Percentiles rank a stretch among this genome's conserved stretches.
Conservation (phyloP, 208 protist genomes). For the Giardia muris region DNA sequence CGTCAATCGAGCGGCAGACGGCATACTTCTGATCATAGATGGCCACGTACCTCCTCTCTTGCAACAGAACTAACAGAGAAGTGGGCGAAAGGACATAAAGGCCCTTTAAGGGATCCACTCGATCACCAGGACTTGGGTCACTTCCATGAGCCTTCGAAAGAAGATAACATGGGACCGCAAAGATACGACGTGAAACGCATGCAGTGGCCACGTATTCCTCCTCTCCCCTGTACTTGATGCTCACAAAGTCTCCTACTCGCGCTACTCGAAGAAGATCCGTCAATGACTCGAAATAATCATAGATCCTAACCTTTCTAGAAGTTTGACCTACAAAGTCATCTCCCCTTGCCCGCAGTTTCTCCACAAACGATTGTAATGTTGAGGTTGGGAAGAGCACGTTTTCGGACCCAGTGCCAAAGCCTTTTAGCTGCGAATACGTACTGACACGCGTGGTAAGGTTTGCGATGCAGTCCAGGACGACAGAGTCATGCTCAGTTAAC, state of each 20-base stretch:
- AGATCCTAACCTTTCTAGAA: background rate
- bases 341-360: background rate
- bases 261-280: background rate
- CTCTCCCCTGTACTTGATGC: background rate
- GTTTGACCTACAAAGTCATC: background rate
- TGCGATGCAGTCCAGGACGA: background rate
- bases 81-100: background rate
- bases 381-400: background rate
- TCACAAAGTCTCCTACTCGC: background rate
- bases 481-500: background rate
- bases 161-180: background rate
- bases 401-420: background rate
- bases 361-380: background rate
- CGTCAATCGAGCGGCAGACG: background rate
- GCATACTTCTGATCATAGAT: background rate
- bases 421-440: background rate
- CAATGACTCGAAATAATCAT: background rate
- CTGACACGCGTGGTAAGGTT: background rate
- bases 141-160: background rate
- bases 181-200: background rate
- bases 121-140: background rate
- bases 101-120: background rate
- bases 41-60: background rate
- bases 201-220: background rate
- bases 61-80: background rate